A percentile compares a stretch with the other conserved stretches of the same genome.
Conservation (phyloP, 78 protist genomes). For the Protostelium mycophagum region DNA sequence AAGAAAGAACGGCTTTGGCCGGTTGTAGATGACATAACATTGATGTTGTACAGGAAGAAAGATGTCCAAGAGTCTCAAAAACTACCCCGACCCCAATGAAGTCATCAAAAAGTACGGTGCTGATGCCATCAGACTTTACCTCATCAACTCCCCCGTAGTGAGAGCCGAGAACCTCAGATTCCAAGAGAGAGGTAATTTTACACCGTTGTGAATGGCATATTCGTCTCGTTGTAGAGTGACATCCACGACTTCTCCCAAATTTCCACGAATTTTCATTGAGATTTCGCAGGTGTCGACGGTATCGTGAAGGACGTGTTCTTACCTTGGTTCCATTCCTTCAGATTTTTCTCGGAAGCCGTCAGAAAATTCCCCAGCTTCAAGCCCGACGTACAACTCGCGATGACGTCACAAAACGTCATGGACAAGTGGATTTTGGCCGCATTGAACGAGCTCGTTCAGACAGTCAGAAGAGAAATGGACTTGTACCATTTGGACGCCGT, state of each 20-base stretch:
- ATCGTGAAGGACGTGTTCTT: constrained; percentile 89
- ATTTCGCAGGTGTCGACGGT: constrained; percentile 67
- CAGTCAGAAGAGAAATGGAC: constrained; percentile 91
- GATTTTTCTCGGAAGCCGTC: constrained; percentile 86
- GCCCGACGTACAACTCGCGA: constrained; percentile 23
- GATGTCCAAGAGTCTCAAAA: constrained; percentile 97
- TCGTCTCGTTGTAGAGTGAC: too few species aligned
- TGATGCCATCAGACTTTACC: constrained; percentile 97
- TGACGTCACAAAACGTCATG: constrained; percentile 77
- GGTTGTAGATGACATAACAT: too few species aligned
- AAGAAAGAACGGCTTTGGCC: constrained; percentile 3
- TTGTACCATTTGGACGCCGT: constrained; percentile 98
- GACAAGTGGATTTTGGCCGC: constrained; percentile 94
- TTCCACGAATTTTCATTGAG: constrained; percentile 13
- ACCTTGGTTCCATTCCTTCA: constrained; percentile 95
- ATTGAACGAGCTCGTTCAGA: constrained; percentile 68
- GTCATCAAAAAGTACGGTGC: constrained; percentile 94
- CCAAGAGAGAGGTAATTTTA: constrained; percentile 57
- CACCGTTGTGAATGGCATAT: too few species aligned
- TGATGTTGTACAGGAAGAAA: constrained; percentile 89
- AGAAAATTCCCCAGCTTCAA: constrained; percentile 30
- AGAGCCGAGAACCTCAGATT: constrained; percentile 93
- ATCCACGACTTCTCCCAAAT: constrained; percentile 1
- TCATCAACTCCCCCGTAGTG: constrained; percentile 98
- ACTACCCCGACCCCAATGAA: constrained; percentile 94